Evolutionary conservation across 306 rosid species (phyloP), one percentile per base, ranked within the genome.

Genomic region (Acacia crassicarpa): DNA sequence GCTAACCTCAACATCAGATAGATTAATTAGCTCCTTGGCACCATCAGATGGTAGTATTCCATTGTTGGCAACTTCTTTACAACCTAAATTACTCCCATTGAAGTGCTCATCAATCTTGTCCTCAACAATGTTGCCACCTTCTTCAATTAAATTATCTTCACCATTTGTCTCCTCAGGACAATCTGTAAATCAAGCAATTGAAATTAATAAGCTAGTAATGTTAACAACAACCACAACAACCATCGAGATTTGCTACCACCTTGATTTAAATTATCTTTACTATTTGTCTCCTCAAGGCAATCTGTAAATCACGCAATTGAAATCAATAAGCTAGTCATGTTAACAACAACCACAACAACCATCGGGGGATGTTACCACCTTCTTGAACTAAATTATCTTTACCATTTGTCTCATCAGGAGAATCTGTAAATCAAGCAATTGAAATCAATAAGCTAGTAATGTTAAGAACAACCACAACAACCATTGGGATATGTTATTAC

Each of bases 271-370:
- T 35, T 35, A 69, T 77, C 73, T 72, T 40, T 65, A 72, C 67
- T 72, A 74, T 63, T 82, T 51, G 69, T 27, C 83, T 81, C 81
- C 86, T 61, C 80, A 12, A 6, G 79, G 80, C 40, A 41, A 72
- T 68, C 98, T 94, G 78, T 68, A 80, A 85, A 33, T 81, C 83
- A 78, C 59, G 46, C 23, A 81, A 59, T 43, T 32, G 70, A 77
- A 56, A 75, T 63, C 43, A 53, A 33, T 27, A 48, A 19, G 74
- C 78, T 25, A 69, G 19, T 5, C 44, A 51, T 14, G 25, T 69
- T 59, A 77, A 25, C 23, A 78, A 46, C 63, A 80, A 45, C 5
- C 22, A 38, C 4, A 45, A 68, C 43, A 72, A 65, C 11, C 43
- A 77, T 69, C 20, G 78, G 27, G 51, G 53, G n/a, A 74, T 66